Percentiles rank a stretch among this genome's conserved stretches.
phyloP scores from a whole-genome alignment of 805 yeast species.

The Saccharomycopsis olivae region DNA sequence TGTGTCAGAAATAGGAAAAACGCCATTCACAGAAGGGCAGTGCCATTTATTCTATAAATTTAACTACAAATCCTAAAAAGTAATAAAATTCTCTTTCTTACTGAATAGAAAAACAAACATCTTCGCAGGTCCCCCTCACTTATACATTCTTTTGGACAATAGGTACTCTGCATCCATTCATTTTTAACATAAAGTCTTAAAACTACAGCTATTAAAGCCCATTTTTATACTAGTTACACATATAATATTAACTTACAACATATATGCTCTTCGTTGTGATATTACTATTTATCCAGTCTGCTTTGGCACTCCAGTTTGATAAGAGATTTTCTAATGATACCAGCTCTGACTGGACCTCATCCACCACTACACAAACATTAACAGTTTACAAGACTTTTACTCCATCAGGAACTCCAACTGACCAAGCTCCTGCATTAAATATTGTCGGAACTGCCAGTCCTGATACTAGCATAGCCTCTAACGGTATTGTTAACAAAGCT shows the following conservation, averaged over 20 bases:
- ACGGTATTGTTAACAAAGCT: background rate
- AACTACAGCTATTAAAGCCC: background rate
- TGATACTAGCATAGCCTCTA: slow-evolving; percentile 6
- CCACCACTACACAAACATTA: slow-evolving; percentile 5
- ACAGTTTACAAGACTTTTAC: slow-evolving; percentile 1
- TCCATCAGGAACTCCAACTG: background rate
- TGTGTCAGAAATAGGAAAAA: too few species aligned
- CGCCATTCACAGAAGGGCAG: too few species aligned
- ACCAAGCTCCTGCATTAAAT: too few species aligned
- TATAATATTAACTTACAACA: background rate
- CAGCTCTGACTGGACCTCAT: background rate
- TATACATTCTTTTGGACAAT: too few species aligned
- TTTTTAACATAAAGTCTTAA: background rate
- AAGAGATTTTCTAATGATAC: background rate
- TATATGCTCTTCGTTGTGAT: background rate
- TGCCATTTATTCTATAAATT: too few species aligned
- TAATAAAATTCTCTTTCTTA: too few species aligned
- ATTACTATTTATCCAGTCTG: background rate
- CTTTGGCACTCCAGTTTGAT: background rate
- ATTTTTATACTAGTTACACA: background rate
- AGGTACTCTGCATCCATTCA: too few species aligned
- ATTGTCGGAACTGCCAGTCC: too few species aligned
- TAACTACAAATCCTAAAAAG: too few species aligned
- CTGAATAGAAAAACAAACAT: too few species aligned
- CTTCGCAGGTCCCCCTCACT: too few species aligned